Conservation (phyloP, 108 stramenopile genomes). For the Fistulifera solaris region DNA sequence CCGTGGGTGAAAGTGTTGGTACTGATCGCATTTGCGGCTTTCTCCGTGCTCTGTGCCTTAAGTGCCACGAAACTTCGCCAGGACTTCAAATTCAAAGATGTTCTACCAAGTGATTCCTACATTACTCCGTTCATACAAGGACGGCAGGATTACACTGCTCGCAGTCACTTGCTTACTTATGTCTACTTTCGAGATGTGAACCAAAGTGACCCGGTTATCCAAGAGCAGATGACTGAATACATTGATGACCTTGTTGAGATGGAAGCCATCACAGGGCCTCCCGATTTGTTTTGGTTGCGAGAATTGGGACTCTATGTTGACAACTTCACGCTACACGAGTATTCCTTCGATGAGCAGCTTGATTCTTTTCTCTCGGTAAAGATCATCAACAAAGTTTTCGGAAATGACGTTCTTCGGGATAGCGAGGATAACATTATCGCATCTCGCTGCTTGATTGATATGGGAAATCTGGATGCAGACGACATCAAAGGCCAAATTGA, state of each 20-base stretch:
- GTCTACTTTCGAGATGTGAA: slow-evolving; percentile 22
- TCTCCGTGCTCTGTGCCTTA: slow-evolving; percentile 16
- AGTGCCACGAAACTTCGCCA: slow-evolving; percentile 11
- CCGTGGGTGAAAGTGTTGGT: slow-evolving; percentile 16
- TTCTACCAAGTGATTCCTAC: slow-evolving; percentile 14
- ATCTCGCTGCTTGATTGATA: slow-evolving; percentile 8
- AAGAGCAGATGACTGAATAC: slow-evolving; percentile 15
- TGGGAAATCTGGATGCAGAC: slow-evolving; percentile 12
- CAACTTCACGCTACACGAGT: not conserved
- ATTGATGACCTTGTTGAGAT: slow-evolving; percentile 17
- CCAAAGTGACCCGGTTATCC: slow-evolving; percentile 10
- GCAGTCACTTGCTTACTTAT: slow-evolving; percentile 3
- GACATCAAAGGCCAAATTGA: slow-evolving; percentile 10
- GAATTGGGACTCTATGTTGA: slow-evolving; percentile 15
- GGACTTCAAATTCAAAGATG: slow-evolving; percentile 11
- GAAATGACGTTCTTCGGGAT: slow-evolving; percentile 12
- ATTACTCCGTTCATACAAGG: slow-evolving; percentile 1
- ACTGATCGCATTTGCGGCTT: slow-evolving; percentile 9
- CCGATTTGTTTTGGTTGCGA: slow-evolving; percentile 15
- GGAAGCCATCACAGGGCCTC: slow-evolving; percentile 6
- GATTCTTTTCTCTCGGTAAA: slow-evolving; percentile 11
- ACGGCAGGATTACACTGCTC: slow-evolving; percentile 7
- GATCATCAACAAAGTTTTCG: slow-evolving; percentile 10
- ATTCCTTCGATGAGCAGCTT: slow-evolving; percentile 14
- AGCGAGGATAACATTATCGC: slow-evolving; percentile 4